Base-by-base conservation (phyloP, 176 grass and related monocot genomes). In the Musa itinerans region DNA sequence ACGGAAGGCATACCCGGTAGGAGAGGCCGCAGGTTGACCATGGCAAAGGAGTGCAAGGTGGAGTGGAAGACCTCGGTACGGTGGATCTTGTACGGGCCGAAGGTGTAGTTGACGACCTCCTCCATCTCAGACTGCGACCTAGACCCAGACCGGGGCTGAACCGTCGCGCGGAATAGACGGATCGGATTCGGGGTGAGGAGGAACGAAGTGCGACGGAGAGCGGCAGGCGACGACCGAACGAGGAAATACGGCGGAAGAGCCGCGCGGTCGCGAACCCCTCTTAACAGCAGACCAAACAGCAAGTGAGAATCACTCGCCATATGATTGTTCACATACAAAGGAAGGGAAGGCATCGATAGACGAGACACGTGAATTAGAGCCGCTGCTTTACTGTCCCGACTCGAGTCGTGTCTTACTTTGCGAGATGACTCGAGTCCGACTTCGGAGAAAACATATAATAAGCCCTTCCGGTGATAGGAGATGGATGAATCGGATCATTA, bases 11-110 rank as follows among this genome's bases (percentile, higher is more conserved):
- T 89, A 96, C 92, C 89, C 29, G 89, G 89, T 34, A 92, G 74
- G 50, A 96, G 81, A 6, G 92, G 92, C 1, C 87, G 84, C 75
- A 96, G 89, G 77, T 96, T 96, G 77, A 96, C 89, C 87, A 92
- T 92, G 78, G 85, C 92, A 80, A 82, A 96, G 84, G 89, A 90
- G 74, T 89, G 85, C 58, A 85, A 62, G 23, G 89, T 92, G 83
- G 89, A 71, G 83, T 84, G 82, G 87, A 96, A 92, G 19, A 96
- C 87, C 83, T 96, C 89, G 63, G 81, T 84, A 21, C 49, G 65
- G 69, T 88, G 79, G 69, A 96, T 96, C 83, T 86, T 90, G 78
- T 96, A 96, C 14, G 85, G 89, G 2, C 89, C 93, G 69, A 96
- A 96, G 71, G 15, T 84, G 78, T 89, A 96, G 62, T 8, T 9